A percentile compares a stretch with the other conserved stretches of the same genome.
These are phyloP conservation scores for Stephania cephalantha DNA, from an alignment of 164 flowering plant genomes.

Conservation along the genomic window DNA sequence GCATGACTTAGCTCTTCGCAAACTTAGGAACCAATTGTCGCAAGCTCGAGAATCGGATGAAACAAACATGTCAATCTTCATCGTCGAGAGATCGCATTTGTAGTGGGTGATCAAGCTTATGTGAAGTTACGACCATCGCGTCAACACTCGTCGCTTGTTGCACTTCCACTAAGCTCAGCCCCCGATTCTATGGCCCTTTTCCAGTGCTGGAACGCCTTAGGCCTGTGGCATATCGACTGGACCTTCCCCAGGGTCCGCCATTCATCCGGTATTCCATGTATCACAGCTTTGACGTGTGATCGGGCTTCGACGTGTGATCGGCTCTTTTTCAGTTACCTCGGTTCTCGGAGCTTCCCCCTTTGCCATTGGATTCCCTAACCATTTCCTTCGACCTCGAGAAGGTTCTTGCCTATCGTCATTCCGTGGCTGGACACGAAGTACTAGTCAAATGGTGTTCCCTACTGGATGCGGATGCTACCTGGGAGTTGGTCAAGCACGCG, in stretches of 20 bases:
- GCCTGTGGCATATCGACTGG: neutral
- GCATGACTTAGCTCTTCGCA: neutral
- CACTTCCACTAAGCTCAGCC: neutral
- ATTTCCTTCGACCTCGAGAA: too few relatives aligned
- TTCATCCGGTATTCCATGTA: too few relatives aligned
- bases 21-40: neutral
- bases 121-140: neutral
- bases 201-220: neutral
- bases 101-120: neutral
- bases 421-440: too few relatives aligned
- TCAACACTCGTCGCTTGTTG: neutral
- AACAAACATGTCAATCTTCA: neutral
- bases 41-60: neutral
- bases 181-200: neutral
- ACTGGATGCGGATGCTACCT: too few relatives aligned
- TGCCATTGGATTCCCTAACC: too few relatives aligned
- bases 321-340: too few relatives aligned
- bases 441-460: too few relatives aligned
- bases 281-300: too few relatives aligned
- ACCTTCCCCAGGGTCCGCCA: neutral
- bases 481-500: too few relatives aligned
- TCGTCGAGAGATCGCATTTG: neutral
- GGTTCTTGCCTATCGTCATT: too few relatives aligned
- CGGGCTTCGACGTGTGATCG: too few relatives aligned
- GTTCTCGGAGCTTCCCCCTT: too few relatives aligned